Evolutionary conservation across 1,284 basidiomycete species (phyloP).

Genomic region (Boletellus dicymbophilus): DNA sequence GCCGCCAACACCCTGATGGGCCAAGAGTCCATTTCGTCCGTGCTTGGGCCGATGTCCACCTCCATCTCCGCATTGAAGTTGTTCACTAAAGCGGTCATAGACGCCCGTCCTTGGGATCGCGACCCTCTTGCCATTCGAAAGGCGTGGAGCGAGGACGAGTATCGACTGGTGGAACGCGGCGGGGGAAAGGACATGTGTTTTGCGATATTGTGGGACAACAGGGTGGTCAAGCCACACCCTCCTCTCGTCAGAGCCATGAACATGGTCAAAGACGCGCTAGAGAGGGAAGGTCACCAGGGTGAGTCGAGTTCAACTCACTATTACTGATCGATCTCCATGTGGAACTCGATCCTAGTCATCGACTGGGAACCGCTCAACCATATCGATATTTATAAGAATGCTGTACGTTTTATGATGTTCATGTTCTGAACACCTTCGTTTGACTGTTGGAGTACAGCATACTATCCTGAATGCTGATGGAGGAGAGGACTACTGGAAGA

Average conservation of each 20-base stretch:
- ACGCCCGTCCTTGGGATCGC: constrained; percentile 61
- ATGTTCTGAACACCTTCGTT: neutral
- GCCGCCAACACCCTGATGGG: constrained; percentile 66
- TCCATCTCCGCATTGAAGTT: constrained; percentile 59
- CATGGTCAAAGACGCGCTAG: constrained; percentile 57
- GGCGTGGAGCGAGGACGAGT: constrained; percentile 62
- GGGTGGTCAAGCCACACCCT: constrained; percentile 64
- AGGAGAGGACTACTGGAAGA: constrained; percentile 44
- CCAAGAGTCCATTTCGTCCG: constrained; percentile 72
- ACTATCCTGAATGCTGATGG: constrained; percentile 30
- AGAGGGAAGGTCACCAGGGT: constrained; percentile 72
- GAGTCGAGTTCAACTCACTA: no score
- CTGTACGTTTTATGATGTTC: constrained; percentile 29
- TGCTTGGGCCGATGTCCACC: constrained; percentile 72
- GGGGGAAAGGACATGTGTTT: constrained; percentile 59
- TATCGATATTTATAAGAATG: constrained; percentile 36
- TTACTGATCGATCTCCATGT: neutral
- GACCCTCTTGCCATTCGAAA: constrained; percentile 71
- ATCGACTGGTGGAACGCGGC: constrained; percentile 60
- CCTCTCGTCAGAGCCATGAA: constrained; percentile 70
- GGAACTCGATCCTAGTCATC: constrained; percentile 28
- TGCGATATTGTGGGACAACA: constrained; percentile 67
- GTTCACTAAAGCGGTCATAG: constrained; percentile 63
- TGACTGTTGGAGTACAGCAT: constrained; percentile 16
- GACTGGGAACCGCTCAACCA: constrained; percentile 49